Percentiles rank a stretch among this genome's conserved stretches.
Evolutionary conservation across 495 filamentous ascomycete genomes (phyloP).

Genomic region (Trichoderma reesei): DNA sequence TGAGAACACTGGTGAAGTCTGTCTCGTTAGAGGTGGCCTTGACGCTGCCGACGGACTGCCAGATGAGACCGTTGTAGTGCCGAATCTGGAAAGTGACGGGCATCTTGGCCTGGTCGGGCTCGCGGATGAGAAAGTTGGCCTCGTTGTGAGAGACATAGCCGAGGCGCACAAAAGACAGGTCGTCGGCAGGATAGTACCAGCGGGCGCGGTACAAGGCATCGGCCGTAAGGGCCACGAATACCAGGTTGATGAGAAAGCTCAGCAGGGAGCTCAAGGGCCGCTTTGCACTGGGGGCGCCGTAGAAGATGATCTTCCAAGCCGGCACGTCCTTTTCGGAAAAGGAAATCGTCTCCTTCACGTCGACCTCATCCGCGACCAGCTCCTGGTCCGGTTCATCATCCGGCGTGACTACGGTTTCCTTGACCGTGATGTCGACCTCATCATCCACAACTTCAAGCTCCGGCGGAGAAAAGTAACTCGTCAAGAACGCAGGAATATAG

Average conservation of each 20-base stretch:
- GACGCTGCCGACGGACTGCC: constrained; percentile 58
- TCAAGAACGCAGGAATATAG: constrained; percentile 61
- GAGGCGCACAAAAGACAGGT: constrained; percentile 72
- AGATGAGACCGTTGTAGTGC: constrained; percentile 41
- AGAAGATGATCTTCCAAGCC: constrained; percentile 53
- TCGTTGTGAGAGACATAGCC: constrained; percentile 76
- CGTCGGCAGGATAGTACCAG: constrained; percentile 54
- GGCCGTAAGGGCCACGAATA: constrained; percentile 52
- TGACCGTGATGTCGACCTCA: constrained; percentile 49
- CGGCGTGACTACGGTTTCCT: constrained; percentile 34
- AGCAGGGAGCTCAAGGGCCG: constrained; percentile 45
- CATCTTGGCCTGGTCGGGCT: constrained; percentile 64
- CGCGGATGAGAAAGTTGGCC: constrained; percentile 74
- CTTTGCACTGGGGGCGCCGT: constrained; percentile 64
- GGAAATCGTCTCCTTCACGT: constrained; percentile 41
- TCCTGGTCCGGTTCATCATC: constrained; percentile 17
- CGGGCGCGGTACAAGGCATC: constrained; percentile 67
- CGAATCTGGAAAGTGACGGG: constrained; percentile 58
- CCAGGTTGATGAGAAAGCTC: constrained; percentile 61
- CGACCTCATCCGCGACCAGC: constrained; percentile 36
- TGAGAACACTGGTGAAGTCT: constrained; percentile 67
- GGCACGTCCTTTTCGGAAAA: constrained; percentile 28
- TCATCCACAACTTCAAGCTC: constrained; percentile 53
- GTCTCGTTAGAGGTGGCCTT: constrained; percentile 59
- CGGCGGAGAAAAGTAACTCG: constrained; percentile 45